These are phyloP conservation scores for Cyclotella cryptica DNA, from an alignment of 108 stramenopile genomes.

Conservation along the genomic window DNA sequence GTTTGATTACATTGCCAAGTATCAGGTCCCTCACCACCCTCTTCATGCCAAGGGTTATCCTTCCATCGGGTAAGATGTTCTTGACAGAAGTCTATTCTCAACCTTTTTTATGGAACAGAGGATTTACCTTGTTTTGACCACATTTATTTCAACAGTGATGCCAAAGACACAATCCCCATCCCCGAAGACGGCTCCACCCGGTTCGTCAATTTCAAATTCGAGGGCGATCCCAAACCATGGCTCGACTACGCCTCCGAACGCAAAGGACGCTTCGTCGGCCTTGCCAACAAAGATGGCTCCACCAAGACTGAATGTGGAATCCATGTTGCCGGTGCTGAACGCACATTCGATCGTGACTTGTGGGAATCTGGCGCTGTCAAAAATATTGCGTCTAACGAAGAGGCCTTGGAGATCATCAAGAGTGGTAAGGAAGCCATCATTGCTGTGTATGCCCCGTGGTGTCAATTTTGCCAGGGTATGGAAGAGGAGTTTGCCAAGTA, in stretches of 20 bases:
- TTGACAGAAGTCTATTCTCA: too few species aligned
- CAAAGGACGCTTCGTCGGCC: conserved; percentile 95
- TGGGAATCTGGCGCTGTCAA: conserved; percentile 82
- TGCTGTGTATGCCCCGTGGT: conserved; percentile 93
- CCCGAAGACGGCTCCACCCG: conserved; percentile 84
- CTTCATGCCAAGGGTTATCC: conserved; percentile 98
- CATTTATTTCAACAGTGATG: too few species aligned
- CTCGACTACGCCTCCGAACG: conserved; percentile 96
- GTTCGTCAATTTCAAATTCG: conserved; percentile 87
- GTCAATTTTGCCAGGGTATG: conserved; percentile 91
- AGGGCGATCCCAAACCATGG: conserved; percentile 89
- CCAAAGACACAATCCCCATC: conserved; percentile 94
- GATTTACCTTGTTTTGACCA: too few species aligned
- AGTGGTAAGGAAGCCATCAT: conserved; percentile 81
- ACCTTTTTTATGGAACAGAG: too few species aligned
- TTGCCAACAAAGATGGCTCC: conserved; percentile 95
- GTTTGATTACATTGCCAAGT: conserved; percentile 97
- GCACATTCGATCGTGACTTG: conserved; percentile 91
- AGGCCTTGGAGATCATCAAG: conserved; percentile 71
- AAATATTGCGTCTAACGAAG: conserved; percentile 74
- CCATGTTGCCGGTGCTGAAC: conserved; percentile 92
- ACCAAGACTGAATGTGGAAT: conserved; percentile 99
- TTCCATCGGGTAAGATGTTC: too few species aligned
- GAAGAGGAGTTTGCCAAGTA: conserved; percentile 84
- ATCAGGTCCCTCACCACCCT: conserved; percentile 95